Evolutionary conservation across 2,329 filamentous ascomycete genomes (phyloP), one percentile per base, ranked within the genome.

Genomic region (Mariannaea sp.): DNA sequence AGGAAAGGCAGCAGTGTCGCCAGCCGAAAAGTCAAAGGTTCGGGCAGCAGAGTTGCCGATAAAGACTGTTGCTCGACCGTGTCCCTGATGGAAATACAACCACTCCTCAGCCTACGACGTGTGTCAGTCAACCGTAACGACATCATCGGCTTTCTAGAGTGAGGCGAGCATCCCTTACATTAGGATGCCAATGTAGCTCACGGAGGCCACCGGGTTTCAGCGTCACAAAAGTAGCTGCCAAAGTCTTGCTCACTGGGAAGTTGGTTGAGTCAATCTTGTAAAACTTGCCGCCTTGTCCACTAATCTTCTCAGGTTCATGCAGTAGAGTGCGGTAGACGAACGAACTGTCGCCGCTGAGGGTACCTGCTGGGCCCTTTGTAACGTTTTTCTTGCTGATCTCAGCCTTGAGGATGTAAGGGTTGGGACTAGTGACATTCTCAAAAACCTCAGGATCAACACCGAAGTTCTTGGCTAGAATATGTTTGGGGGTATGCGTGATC

Each of bases 121-220:
- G 3, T 9, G 55, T 59, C 13, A 55, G 48, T 43, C 12, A 12
- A 14, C 12, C 36, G 3, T 6, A 19, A 1, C 16, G 13, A 5
- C 5, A 32, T 8, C 0, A n/a, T 20, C 29, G 12, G 5, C 17
- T 24, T 36, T 1, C 52, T 10, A 19, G 36, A 46, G 20, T 33
- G 32, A 2, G 17, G 35, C n/a, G 22, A 33, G 14, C 9, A 4
- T 7, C 17, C 32, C 39, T 40, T 67, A 84, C 82, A 63, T 85
- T 88, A 2, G 85, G 85, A 66, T 88, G 85, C 86, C 86, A 89
- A 64, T 88, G 85, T 24, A 89, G 72, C 70, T 89, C 86, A 22
- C 86, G 74, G 33, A 89, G 69, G 1, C 78, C 85, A 32, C 79
- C 79, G 0, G 86, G 86, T 70, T 87, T 78, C 8, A 89, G 75